Evolutionary conservation across 495 filamentous ascomycete species (phyloP).

Genomic region (Penicillium odoratum): DNA sequence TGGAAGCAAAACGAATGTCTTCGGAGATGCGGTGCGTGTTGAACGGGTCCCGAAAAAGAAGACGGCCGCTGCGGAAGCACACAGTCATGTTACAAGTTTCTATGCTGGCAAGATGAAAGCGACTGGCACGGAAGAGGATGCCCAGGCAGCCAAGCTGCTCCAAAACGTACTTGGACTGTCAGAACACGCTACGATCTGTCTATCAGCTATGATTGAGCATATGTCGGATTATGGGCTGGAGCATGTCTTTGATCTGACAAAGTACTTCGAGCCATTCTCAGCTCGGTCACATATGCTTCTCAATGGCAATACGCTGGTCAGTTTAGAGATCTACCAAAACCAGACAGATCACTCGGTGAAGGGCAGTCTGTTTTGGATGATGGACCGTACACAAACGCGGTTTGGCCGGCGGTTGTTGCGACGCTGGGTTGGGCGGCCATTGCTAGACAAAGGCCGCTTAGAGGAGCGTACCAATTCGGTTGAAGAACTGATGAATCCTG

Average conservation of each 20-base stretch:
- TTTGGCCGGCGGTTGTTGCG: conserved; percentile 86
- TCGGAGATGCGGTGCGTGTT: conserved; percentile 85
- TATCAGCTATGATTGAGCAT: conserved; percentile 96
- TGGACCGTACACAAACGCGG: conserved; percentile 88
- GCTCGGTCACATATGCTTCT: conserved; percentile 93
- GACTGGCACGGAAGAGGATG: conserved; percentile 46
- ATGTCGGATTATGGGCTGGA: conserved; percentile 91
- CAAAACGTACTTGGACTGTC: conserved; percentile 85
- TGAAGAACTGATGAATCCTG: conserved; percentile 76
- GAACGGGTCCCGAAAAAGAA: conserved; percentile 75
- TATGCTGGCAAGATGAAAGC: conserved; percentile 86
- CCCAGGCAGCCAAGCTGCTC: conserved; percentile 59
- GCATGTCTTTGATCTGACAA: conserved; percentile 94
- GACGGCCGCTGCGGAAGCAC: conserved; percentile 78
- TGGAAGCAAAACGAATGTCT: conserved; percentile 85
- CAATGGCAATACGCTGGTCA: conserved; percentile 92
- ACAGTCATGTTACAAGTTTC: conserved; percentile 90
- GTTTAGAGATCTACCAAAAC: conserved; percentile 94
- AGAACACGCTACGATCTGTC: conserved; percentile 83
- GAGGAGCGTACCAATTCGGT: conserved; percentile 87
- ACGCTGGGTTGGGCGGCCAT: conserved; percentile 92
- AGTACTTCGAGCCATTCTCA: conserved; percentile 97
- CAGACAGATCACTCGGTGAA: conserved; percentile 83
- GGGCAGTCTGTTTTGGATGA: conserved; percentile 92
- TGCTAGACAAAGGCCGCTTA: conserved; percentile 74